Evolutionary conservation across 306 rosid species (phyloP), one percentile per base, ranked within the genome.

Genomic region (Dryas alaskensis): DNA sequence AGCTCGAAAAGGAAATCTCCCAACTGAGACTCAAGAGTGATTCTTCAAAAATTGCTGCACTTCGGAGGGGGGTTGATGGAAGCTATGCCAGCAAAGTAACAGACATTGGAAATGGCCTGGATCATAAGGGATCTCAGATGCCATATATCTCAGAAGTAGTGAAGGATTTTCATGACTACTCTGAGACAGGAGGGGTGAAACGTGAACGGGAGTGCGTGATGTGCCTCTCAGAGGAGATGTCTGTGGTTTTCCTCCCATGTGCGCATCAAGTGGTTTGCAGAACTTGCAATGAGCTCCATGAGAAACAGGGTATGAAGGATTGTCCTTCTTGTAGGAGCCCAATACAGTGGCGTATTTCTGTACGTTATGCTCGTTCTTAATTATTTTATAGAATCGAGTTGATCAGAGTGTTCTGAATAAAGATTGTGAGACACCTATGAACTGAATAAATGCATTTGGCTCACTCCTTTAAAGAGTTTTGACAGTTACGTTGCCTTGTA

Each of bases 201-300:
- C 86, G 98, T 3, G 98, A 94, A 59, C 79, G 94, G 79, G 97
- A 94, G 71, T 94, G 98, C 19, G 98, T 94, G 65, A 94, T 94
- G 97, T 94, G 98, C 77, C 92, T 94, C 16, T 87, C 97, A 0
- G 97, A 93, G 86, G 97, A 93, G 92, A 89, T 93, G 93, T 87
- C 97, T 9, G 90, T 93, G 25, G 92, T 93, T 16, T 94, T 94
- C 73, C 90, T 91, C 16, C 97, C 98, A 0, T 94, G 96, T 78
- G 97, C 98, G 5, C 97, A 94, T 73, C 98, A 91, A 79, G 97
- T 94, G 74, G 97, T 94, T 62, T 94, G 98, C 83, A 81, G 90
- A 66, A 81, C 82, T 60, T 94, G 98, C 92, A 94, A 89, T 76
- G 98, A 91, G 78, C 91, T 94, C 73, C 98, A 91, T 74, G 97